A percentile compares a stretch with the other conserved stretches of the same genome.
Evolutionary conservation across 768 basidiomycete species (phyloP).

Genomic region (Rhodocollybia butyracea): DNA sequence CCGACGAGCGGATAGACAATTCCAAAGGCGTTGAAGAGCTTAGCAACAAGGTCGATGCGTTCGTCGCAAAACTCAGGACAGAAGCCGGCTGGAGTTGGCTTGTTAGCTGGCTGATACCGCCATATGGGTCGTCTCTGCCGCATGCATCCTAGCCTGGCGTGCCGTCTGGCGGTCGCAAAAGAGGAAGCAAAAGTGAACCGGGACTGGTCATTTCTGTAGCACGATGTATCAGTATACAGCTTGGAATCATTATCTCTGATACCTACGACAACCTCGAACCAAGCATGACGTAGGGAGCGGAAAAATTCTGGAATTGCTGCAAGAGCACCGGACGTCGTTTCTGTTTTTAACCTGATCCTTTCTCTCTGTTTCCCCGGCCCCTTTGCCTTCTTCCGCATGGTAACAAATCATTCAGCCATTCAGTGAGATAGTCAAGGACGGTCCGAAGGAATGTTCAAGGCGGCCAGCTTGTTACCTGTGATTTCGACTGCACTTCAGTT

Average conservation of each 20-base stretch:
- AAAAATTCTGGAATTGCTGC: not conserved
- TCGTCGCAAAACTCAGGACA: constrained; percentile 42
- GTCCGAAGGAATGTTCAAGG: not conserved
- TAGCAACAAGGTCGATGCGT: constrained; percentile 44
- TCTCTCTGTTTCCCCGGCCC: not conserved
- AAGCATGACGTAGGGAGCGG: not conserved
- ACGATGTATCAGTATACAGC: too few relatives aligned
- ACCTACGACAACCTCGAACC: not conserved
- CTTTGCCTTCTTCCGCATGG: not conserved
- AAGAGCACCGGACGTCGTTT: not conserved
- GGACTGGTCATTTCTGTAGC: too few relatives aligned
- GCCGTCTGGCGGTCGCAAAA: constrained; percentile 17
- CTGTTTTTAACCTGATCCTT: not conserved
- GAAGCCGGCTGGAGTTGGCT: constrained; percentile 57
- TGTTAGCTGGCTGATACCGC: constrained; percentile 61
- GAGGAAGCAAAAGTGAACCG: not conserved
- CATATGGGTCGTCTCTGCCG: constrained; percentile 47
- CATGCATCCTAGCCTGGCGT: constrained; percentile 13
- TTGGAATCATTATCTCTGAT: not conserved
- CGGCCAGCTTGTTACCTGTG: too few relatives aligned
- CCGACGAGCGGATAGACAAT: constrained; percentile 87
- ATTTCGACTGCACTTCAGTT: too few relatives aligned
- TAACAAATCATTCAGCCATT: not conserved
- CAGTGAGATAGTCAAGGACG: not conserved
- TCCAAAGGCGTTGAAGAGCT: constrained; percentile 73